These are phyloP conservation scores for Dictyostelium intermedium DNA, from an alignment of 78 protist genomes.

Conservation along the genomic window DNA sequence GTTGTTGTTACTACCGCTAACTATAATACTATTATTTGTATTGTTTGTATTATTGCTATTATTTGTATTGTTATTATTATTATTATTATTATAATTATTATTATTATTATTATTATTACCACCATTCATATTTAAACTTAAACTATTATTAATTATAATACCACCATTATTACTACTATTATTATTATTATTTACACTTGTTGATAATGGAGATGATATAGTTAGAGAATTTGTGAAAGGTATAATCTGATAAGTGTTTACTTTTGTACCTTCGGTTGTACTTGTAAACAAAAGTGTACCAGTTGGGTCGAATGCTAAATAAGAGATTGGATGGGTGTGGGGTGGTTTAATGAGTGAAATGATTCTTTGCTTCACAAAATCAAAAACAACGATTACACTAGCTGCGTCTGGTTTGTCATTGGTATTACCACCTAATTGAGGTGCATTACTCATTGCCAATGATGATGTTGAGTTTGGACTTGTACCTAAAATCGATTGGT, in stretches of 20 bases:
- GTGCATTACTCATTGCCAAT: not conserved
- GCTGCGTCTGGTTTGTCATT: not conserved
- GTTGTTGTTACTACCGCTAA: not conserved
- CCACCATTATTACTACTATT: not conserved
- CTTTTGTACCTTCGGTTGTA: slow-evolving; percentile 72
- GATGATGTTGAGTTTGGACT: not conserved
- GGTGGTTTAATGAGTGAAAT: slow-evolving; percentile 67
- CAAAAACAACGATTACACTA: slow-evolving; percentile 38
- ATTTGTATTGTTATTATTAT: not conserved
- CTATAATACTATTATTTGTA: not conserved
- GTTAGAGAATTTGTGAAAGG: slow-evolving; percentile 56
- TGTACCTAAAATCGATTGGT: not conserved
- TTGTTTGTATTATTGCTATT: not conserved
- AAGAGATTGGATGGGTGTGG: slow-evolving; percentile 50
- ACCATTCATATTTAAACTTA: no score
- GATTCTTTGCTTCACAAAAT: slow-evolving; percentile 23
- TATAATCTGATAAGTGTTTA: slow-evolving; percentile 52
- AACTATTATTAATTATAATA: not conserved
- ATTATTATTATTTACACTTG: not conserved
- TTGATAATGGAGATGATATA: slow-evolving; percentile 22
- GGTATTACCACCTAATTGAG: not conserved
- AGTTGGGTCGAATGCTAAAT: slow-evolving; percentile 62
- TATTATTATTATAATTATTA: not conserved
- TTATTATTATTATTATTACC: not conserved
- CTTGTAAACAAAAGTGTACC: slow-evolving; percentile 60